Evolutionary conservation across 2,329 filamentous ascomycete species (phyloP), one percentile per base, ranked within the genome.

Genomic region (Fusarium tuaranense): DNA sequence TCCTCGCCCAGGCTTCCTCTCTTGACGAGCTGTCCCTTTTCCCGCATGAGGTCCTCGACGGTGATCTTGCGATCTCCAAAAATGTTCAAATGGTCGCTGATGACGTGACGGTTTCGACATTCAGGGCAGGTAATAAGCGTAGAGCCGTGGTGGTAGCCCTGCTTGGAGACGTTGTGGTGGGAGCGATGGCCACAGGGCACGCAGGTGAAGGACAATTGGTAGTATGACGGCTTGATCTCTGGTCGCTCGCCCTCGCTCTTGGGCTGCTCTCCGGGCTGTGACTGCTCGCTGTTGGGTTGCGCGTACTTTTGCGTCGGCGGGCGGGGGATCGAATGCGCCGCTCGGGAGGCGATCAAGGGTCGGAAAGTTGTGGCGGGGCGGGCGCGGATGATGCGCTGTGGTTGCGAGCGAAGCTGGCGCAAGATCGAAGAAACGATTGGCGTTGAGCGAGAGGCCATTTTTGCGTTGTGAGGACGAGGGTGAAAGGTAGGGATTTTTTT

Each of bases 201-300:
- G 88, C 97, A 99, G 76, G 97, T 99, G 82, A 99, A 98, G 60
- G 92, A 94, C 74, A 99, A 88, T 77, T 95, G 89, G 84, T 98
- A 99, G 67, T 94, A 91, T 2, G 94, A 94, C 76, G 91, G 81
- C 30, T 81, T 82, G 39, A 73, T 63, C 27, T 81, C 76, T 16
- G 79, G 81, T 6, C 81, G 76, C 60, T 76, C 65, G 44, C 81
- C 76, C 71, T 82, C 78, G 74, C 78, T 80, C 53, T 76, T 60
- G 7, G 77, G 78, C 18, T 46, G 59, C 44, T 80, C 78, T 39
- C 63, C 70, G 12, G 53, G 39, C 27, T 70, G 30, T 2, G 72
- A 68, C 38, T 67, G 46, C 32, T 70, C 39, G 14, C 68, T 9
- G 20, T 73, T 68, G 22, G 74, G 65, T 32, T 71, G 65, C 34